phyloP scores from a whole-genome alignment of 305 asterid species.

The Ajuga reptans region DNA sequence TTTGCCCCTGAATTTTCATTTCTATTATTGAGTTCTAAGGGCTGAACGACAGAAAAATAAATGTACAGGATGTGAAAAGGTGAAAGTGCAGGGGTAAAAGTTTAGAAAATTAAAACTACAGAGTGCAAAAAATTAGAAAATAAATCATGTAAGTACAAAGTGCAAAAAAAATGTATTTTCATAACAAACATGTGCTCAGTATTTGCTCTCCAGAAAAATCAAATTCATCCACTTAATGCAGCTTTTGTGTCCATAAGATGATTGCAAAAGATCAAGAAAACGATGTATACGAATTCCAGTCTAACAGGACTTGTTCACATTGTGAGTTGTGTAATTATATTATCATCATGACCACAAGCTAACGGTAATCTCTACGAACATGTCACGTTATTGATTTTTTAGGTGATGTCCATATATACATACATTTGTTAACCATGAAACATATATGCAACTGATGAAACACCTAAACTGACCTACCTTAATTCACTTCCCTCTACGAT shows the following conservation, averaged over 20 bases:
- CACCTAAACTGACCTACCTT: slow-evolving; percentile 15
- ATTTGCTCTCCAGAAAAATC: too few species aligned
- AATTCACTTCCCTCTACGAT: slow-evolving; percentile 23
- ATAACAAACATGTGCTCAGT: too few species aligned
- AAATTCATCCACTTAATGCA: neutral
- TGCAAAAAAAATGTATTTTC: too few species aligned
- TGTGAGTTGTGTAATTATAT: neutral
- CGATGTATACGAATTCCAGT: neutral
- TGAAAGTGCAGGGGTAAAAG: too few species aligned
- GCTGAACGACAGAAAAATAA: too few species aligned
- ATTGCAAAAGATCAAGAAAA: neutral
- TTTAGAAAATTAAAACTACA: too few species aligned
- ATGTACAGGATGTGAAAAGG: too few species aligned
- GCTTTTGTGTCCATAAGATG: neutral
- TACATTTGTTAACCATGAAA: neutral
- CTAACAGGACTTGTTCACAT: neutral
- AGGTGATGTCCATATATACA: neutral
- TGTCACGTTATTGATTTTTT: neutral
- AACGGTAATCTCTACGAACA: neutral
- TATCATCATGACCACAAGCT: neutral
- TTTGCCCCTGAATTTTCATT: too few species aligned
- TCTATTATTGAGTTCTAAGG: too few species aligned
- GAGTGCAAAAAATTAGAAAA: too few species aligned
- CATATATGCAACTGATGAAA: neutral
- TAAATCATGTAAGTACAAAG: too few species aligned